Conservation (phyloP, 805 yeast species). For the Kluyveromyces siamensis region DNA sequence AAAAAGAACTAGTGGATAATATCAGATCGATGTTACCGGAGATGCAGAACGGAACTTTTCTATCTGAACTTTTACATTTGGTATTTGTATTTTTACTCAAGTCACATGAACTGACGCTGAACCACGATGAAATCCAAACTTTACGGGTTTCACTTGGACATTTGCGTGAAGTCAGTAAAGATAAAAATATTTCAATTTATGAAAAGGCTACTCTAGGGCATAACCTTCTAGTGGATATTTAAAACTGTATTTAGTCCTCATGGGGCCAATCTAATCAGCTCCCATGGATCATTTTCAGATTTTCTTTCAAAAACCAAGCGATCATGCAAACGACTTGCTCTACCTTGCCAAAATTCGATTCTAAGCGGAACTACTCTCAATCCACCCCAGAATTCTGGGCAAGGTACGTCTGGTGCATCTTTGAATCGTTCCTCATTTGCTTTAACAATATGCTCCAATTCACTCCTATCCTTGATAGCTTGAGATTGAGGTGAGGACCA, state of each 20-base stretch:
- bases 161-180: not conserved
- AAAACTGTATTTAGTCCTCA: constrained; percentile 14
- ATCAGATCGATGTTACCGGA: not conserved
- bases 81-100: not conserved
- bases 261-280: constrained; percentile 65
- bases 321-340: constrained; percentile 83
- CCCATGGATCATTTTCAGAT: constrained; percentile 46
- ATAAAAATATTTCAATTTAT: not conserved
- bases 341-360: constrained; percentile 97
- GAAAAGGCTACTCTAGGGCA: not conserved
- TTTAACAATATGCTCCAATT: constrained; percentile 46
- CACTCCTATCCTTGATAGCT: constrained; percentile 47
- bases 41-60: not conserved
- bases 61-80: not conserved
- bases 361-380: constrained; percentile 78
- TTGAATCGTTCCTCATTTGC: constrained; percentile 49
- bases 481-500: constrained; percentile 91
- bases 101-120: not conserved
- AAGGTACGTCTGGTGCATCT: constrained; percentile 58
- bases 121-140: not conserved
- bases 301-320: constrained; percentile 65
- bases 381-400: constrained; percentile 97
- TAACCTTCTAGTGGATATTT: not conserved
- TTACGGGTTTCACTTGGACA: not conserved
- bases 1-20: not conserved